phyloP scores from a whole-genome alignment of 2,329 filamentous ascomycete species.

The Botryotinia narcissicola region DNA sequence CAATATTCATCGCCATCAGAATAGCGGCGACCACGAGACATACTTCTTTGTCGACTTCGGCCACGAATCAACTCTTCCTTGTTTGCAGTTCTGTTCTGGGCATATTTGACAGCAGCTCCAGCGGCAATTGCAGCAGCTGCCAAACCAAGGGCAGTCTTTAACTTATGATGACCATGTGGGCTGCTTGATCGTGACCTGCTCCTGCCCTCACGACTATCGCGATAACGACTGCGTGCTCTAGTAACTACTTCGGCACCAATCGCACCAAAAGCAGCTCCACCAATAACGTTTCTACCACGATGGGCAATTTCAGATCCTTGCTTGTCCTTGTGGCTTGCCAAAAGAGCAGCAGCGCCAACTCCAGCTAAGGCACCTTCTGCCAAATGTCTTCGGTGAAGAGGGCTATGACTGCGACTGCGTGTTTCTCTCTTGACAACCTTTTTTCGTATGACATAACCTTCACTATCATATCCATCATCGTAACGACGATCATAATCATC shows the following conservation, averaged over 20 bases:
- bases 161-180: conserved; percentile 43
- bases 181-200: conserved; percentile 39
- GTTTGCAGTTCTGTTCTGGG: conserved; percentile 58
- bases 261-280: conserved; percentile 61
- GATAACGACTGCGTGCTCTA: conserved; percentile 60
- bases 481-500: conserved; percentile 42
- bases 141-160: conserved; percentile 61
- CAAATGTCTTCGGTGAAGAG: conserved; percentile 57
- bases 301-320: conserved; percentile 34
- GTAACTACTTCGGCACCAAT: conserved; percentile 60
- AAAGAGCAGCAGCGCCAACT: conserved; percentile 58
- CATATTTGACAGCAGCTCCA: conserved; percentile 64
- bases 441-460: conserved; percentile 44
- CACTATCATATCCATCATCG: conserved; percentile 47
- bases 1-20: conserved; percentile 34
- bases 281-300: conserved; percentile 34
- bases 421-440: conserved; percentile 45
- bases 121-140: conserved; percentile 63
- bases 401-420: conserved; percentile 48
- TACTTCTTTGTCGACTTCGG: conserved; percentile 48
- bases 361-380: conserved; percentile 65
- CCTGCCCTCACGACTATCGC: conserved; percentile 48
- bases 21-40: conserved; percentile 43
- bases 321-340: conserved; percentile 53
- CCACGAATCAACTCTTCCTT: conserved; percentile 58